Evolutionary conservation across 345 rosid species (phyloP), one percentile per base, ranked within the genome.

Genomic region (Zanthoxylum bungeanum): DNA sequence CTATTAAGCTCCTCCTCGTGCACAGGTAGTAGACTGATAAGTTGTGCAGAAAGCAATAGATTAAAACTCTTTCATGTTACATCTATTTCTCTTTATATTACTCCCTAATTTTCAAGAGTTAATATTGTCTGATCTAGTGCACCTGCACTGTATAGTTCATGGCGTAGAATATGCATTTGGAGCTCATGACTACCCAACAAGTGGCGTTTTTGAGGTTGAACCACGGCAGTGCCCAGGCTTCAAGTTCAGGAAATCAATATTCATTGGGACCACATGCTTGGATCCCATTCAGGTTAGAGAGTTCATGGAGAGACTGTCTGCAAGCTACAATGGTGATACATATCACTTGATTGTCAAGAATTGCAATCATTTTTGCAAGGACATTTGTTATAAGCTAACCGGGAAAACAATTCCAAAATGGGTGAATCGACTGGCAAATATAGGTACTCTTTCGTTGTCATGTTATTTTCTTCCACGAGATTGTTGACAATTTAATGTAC

Each of bases 121-220:
- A 17, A 37, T 44, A 16, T n/a, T 61, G 56, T 72, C 49, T 62
- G 60, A 75, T 69, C 55, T 16, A 52, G 9, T 40, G 36, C 10
- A 50, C 25, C 56, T 78, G 72, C 31, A 9, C 7, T 71, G 55
- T 78, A 52, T 86, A 95, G 99, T 95, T 65, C 89, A 95, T 75
- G 96, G 97, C 8, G 93, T 91, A 47, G 99, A 95, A 68, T 94
- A 94, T 77, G 98, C 98, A 28, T 95, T 95, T 68, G 99, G 99
- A 78, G 99, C 99, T 34, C 99, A 95, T 69, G 97, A 89, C 72
- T 85, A 85, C 66, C 73, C 99, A 19, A 86, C 88, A 6, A 95
- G 91, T 58, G 99, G 99, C 52, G 94, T 95, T 22, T 95, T 92
- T 71, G 99, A 92, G 87, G 93, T 88, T 25, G 99, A 95, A 70